Evolutionary conservation across 2,329 filamentous ascomycete genomes (phyloP), one percentile per base, ranked within the genome.

Genomic region (Trichoderma hamatum): DNA sequence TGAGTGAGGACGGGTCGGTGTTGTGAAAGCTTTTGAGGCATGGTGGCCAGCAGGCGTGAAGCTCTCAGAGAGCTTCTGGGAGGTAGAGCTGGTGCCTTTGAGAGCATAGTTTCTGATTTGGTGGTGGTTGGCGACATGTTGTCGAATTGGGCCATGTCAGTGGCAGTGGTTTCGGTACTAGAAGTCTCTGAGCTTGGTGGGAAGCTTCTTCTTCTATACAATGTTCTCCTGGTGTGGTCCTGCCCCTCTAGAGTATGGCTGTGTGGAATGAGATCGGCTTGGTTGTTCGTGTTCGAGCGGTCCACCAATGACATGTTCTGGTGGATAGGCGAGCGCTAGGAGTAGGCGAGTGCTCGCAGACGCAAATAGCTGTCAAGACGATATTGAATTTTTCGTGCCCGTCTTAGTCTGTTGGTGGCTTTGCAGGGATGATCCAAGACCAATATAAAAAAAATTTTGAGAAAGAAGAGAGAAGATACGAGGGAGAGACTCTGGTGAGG

Each of bases 11-110:
- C 75, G 28, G 76, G 74, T 21, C 77, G 77, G 43, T 77, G 74
- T 36, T 78, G 74, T 32, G 73, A 68, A 51, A 78, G 51, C 74
- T 80, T 80, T 55, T 76, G 75, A 46, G 76, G 72, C 30, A 80
- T 72, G 24, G 74, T 75, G 43, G 75, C 77, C 49, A 80, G 73
- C 68, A 80, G 77, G 65, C 81, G 80, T 10, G 85, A 87, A 24
- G 80, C 78, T 73, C 86, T 79, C 26, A 84, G 80, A 11, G 82
- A 77, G 74, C 84, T 87, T 80, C 82, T 85, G 70, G 80, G 78
- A 1, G 86, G 86, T 5, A 88, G 77, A 49, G 82, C 82, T 11
- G 85, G 85, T 30, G 81, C 75, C 59, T 73, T 70, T 19, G 69
- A 64, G 52, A 60, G 39, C 54, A 59, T 30, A 5, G 63, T 11